Evolutionary conservation across 2,329 filamentous ascomycete genomes (phyloP).

Genomic region (Alternaria angustiovoidea): DNA sequence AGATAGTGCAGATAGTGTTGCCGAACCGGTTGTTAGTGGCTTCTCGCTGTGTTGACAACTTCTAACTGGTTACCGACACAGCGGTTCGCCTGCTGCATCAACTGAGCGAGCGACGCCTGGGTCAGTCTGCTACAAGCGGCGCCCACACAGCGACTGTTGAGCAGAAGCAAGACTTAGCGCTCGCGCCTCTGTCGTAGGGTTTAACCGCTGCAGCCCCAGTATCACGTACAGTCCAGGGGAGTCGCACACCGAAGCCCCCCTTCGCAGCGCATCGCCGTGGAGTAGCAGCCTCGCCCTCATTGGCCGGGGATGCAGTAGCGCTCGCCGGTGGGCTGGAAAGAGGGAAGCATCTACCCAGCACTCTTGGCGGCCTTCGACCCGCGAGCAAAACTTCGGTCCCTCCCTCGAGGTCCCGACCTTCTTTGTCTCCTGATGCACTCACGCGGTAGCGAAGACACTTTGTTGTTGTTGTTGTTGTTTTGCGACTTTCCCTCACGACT

Average conservation of each 20-base stretch:
- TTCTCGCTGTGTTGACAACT: no score
- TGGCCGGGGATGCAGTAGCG: conserved; percentile 28
- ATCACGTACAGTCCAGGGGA: conserved; percentile 3
- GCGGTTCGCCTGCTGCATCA: conserved; percentile 11
- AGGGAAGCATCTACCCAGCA: conserved; percentile 17
- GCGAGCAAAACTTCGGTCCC: conserved; percentile 26
- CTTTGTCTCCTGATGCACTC: conserved; percentile 19
- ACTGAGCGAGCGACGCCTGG: conserved; percentile 13
- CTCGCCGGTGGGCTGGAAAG: conserved; percentile 23
- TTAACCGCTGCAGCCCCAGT: conserved; percentile 15
- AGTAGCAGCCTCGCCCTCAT: conserved; percentile 9
- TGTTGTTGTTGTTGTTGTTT: conserved; percentile 17
- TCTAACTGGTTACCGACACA: conserved; percentile 6
- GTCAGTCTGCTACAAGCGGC: conserved; percentile 4
- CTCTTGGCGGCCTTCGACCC: conserved; percentile 23
- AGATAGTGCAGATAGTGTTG: background rate
- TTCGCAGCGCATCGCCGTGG: conserved; percentile 22
- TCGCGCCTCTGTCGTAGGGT: background rate
- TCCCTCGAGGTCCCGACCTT: conserved; percentile 14
- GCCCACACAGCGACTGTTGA: conserved; percentile 9
- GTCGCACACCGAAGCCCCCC: conserved; percentile 10
- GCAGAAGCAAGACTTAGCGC: conserved; percentile 15
- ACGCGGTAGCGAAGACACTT: conserved; percentile 7
- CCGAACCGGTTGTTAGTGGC: background rate
- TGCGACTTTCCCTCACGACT: conserved; percentile 14